Evolutionary conservation across 257 asterid species (phyloP), one percentile per base, ranked within the genome.

Genomic region (Asclepias syriaca): DNA sequence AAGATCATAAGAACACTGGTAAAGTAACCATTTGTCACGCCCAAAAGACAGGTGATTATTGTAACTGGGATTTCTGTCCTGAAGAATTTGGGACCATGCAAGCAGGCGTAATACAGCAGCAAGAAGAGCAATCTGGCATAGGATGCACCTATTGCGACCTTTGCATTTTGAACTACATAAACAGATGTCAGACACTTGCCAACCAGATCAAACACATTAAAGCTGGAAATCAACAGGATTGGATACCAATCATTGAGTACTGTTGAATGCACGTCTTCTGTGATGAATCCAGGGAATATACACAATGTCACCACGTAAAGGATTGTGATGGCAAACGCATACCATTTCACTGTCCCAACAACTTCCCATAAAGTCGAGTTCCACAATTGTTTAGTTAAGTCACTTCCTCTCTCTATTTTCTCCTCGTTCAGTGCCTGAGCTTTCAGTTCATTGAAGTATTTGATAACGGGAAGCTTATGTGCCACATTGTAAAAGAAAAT

Each of bases 221-320:
- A 94, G 58, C 93, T 82, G 16, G 97, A 81, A 19, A 94, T 88
- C 71, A 94, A 64, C 29, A 94, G 73, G 69, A 94, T 84, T 0
- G 99, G 97, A 66, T 91, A 91, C 97, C 97, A 94, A 63, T 91
- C 99, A 59, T 79, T 87, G 18, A 94, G 86, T 21, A 74, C 46
- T 46, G 75, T 84, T 34, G 99, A 94, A 59, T 90, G 96, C 69
- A 94, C 97, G 27, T 94, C 99, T 80, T 94, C 99, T 1, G 99
- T 94, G 55, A 94, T 75, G n/a, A 85, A 94, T 65, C 99, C 99
- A 0, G 99, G 99, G 70, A 91, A 94, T 71, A 94, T 94, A 73
- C 91, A 77, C 80, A 94, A 82, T 12, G 99, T 94, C 69, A 94
- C 97, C 1, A 88, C 90, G 53, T 91, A 94, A 43, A 94, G 58